Percentiles rank a stretch among this genome's conserved stretches.
Conservation (phyloP, 2,329 filamentous ascomycete species). For the Neophaeococcomyces mojaviensis region DNA sequence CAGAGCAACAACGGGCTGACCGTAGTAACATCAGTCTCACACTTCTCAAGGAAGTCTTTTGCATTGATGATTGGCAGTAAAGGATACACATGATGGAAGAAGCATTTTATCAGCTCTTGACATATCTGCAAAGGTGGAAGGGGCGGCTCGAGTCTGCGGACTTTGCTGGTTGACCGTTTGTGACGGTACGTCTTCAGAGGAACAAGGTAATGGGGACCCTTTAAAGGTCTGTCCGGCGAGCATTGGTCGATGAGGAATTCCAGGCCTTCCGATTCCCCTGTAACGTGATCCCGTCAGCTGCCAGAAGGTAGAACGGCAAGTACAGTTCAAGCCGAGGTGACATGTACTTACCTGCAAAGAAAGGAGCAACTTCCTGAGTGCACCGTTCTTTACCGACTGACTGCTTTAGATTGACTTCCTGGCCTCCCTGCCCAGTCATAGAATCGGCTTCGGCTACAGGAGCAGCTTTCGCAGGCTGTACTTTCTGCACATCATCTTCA, state of each 20-base stretch:
- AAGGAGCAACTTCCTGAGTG: slow-evolving; percentile 6
- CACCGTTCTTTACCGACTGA: too few species aligned
- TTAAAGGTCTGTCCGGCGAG: slow-evolving; percentile 11
- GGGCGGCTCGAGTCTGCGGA: background rate
- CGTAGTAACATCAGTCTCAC: slow-evolving; percentile 1
- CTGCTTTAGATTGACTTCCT: too few species aligned
- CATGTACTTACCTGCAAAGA: slow-evolving; percentile 10
- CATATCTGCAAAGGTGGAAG: slow-evolving; percentile 4
- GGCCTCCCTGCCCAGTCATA: too few species aligned
- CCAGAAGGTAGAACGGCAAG: background rate
- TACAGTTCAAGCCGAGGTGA: background rate
- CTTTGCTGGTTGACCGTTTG: slow-evolving; percentile 8
- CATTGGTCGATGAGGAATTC: slow-evolving; percentile 14
- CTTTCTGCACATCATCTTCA: background rate
- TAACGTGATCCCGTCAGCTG: background rate
- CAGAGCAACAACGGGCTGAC: slow-evolving; percentile 28
- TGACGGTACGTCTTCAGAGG: slow-evolving; percentile 4
- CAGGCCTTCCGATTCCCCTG: slow-evolving; percentile 13
- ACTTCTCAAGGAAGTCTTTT: slow-evolving; percentile 10
- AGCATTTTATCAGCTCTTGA: slow-evolving; percentile 8
- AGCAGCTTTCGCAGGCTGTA: background rate
- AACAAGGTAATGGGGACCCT: slow-evolving; percentile 12
- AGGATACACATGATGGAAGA: slow-evolving; percentile 14
- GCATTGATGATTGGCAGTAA: slow-evolving; percentile 11
- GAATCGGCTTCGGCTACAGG: background rate